phyloP scores from a whole-genome alignment of 805 yeast genomes.

The Sugiyamaella qingdaonensis region DNA sequence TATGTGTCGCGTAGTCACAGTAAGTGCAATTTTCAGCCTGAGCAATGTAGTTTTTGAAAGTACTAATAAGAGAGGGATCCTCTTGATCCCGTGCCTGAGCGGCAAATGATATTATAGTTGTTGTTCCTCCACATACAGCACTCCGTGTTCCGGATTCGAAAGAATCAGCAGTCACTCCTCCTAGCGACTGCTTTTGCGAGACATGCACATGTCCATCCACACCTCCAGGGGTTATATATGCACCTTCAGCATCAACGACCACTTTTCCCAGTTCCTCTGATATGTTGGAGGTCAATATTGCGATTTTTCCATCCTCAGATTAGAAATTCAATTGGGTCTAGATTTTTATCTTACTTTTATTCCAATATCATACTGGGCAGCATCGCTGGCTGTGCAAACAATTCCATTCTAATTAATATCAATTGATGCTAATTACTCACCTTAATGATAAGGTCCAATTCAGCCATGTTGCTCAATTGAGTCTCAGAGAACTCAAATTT shows the following conservation, averaged over 20 bases:
- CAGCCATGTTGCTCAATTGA: too few species aligned
- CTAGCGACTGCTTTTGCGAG: slow-evolving; percentile 33
- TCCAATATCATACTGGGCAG: background rate
- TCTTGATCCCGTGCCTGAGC: slow-evolving; percentile 35
- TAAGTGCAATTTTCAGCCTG: slow-evolving; percentile 33
- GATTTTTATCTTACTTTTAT: background rate
- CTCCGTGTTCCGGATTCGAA: slow-evolving; percentile 43
- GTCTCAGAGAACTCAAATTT: too few species aligned
- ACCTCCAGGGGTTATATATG: slow-evolving; percentile 44
- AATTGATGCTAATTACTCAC: background rate
- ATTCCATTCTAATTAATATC: background rate
- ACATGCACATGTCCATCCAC: slow-evolving; percentile 40
- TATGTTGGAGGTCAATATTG: background rate
- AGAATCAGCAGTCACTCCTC: slow-evolving; percentile 40
- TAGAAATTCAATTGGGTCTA: background rate
- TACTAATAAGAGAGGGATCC: slow-evolving; percentile 27
- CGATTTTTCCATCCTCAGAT: background rate
- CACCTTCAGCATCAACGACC: slow-evolving; percentile 41
- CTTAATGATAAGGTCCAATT: background rate
- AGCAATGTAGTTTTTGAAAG: slow-evolving; percentile 34
- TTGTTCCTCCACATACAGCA: slow-evolving; percentile 50
- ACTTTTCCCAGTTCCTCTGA: background rate
- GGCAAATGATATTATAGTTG: slow-evolving; percentile 46
- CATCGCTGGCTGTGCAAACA: background rate
- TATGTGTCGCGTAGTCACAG: slow-evolving; percentile 48